phyloP scores from a whole-genome alignment of 2,329 filamentous ascomycete species.

The Lachnellula hyalina region DNA sequence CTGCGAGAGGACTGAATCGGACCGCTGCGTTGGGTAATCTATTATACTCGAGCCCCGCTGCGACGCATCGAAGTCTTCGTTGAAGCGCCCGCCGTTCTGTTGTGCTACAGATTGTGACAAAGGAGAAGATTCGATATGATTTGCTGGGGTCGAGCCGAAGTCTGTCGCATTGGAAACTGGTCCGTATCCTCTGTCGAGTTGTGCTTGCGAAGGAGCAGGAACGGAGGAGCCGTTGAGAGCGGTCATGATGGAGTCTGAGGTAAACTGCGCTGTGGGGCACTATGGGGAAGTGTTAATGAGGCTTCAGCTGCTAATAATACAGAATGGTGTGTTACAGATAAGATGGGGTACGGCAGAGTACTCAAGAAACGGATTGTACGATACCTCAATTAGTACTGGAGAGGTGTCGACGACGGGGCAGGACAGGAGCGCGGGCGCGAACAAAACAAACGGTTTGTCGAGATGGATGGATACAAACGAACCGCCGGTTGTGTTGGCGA shows the following conservation, averaged over 20 bases:
- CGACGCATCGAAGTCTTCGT: conserved; percentile 66
- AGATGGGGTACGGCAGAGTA: not conserved
- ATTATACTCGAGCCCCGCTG: conserved; percentile 61
- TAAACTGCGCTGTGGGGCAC: not conserved
- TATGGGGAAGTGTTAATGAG: not conserved
- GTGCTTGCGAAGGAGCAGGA: conserved; percentile 25
- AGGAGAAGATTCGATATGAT: conserved; percentile 20
- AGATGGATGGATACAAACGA: too few relatives aligned
- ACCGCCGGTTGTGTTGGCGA: too few relatives aligned
- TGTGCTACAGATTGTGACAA: conserved; percentile 22
- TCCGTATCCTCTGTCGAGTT: conserved; percentile 19
- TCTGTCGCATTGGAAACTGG: conserved; percentile 16
- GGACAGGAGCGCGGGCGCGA: too few relatives aligned
- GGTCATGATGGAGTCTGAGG: conserved; percentile 17
- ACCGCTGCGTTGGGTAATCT: conserved; percentile 52
- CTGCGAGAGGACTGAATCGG: conserved; percentile 46
- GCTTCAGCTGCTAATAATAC: not conserved
- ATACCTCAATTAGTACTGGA: too few relatives aligned
- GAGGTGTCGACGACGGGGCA: too few relatives aligned
- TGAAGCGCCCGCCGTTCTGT: conserved; percentile 47
- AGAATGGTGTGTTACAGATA: not conserved
- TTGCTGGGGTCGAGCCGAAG: conserved; percentile 21
- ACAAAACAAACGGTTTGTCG: too few relatives aligned
- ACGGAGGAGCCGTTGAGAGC: conserved; percentile 18
- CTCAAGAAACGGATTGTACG: not conserved